A percentile compares a stretch with the other conserved stretches of the same genome.
Conservation (phyloP, 78 protist genomes). For the Pigoraptor vietnamica region DNA sequence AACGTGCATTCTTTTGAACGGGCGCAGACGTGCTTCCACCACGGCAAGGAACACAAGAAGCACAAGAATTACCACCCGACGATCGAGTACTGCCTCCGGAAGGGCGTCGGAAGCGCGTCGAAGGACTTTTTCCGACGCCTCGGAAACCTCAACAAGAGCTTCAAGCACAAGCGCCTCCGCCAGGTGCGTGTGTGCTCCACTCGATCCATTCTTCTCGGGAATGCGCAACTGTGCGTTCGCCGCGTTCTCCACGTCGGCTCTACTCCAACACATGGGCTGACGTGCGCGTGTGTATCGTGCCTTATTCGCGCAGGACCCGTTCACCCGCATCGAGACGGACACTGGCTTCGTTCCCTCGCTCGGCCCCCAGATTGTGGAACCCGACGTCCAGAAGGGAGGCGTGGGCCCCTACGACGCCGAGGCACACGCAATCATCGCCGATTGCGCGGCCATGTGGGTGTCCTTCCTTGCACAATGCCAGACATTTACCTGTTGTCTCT, state of each 20-base stretch:
- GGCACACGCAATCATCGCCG: not conserved
- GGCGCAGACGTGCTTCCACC: not conserved
- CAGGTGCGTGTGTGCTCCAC: not conserved
- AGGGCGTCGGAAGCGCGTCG: not conserved
- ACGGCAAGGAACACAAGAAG: not conserved
- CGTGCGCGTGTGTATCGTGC: not conserved
- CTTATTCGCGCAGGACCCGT: not conserved
- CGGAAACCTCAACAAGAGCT: not conserved
- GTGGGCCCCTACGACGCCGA: not conserved
- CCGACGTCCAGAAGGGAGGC: not conserved
- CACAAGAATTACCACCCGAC: not conserved
- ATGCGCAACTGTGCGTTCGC: no score
- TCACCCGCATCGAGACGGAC: not conserved
- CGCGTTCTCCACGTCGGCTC: no score
- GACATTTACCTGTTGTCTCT: no score
- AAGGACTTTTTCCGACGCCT: not conserved
- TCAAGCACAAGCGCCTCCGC: not conserved
- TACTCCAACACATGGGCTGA: no score
- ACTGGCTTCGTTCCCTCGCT: not conserved
- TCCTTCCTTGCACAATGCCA: not conserved
- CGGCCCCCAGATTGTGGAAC: not conserved
- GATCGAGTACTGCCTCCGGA: not conserved
- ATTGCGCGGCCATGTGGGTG: not conserved
- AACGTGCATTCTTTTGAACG: no score
- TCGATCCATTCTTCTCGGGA: no score